Conservation (phyloP, 495 filamentous ascomycete genomes). For the Thermochaetoides thermophila region DNA sequence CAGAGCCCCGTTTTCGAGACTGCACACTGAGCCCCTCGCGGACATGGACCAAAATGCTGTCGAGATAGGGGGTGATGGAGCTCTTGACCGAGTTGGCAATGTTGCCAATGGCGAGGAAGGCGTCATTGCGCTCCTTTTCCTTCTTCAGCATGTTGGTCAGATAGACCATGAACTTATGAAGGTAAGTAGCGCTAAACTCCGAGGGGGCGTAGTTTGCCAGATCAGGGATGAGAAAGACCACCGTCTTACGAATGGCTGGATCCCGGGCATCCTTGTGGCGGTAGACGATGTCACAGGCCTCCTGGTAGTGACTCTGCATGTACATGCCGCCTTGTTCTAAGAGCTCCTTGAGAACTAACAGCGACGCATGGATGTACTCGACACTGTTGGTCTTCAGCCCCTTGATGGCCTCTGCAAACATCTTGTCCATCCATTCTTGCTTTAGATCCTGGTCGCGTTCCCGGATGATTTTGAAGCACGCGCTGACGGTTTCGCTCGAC, state of each 20-base stretch:
- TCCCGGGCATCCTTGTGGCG: conserved; percentile 86
- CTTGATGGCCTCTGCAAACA: conserved; percentile 65
- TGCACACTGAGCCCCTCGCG: conserved; percentile 79
- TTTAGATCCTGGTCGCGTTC: conserved; percentile 75
- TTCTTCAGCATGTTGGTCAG: conserved; percentile 91
- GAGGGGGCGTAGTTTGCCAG: conserved; percentile 83
- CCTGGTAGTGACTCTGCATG: conserved; percentile 79
- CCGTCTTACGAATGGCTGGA: conserved; percentile 66
- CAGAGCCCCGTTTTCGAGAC: conserved; percentile 52
- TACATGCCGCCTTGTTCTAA: conserved; percentile 94
- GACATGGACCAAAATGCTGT: conserved; percentile 82
- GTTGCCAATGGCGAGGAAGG: conserved; percentile 87
- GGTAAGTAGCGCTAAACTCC: conserved; percentile 66
- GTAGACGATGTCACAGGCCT: conserved; percentile 81
- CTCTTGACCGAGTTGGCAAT: conserved; percentile 92
- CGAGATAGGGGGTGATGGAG: conserved; percentile 86
- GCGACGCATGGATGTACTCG: conserved; percentile 79
- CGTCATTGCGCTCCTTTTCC: conserved; percentile 80
- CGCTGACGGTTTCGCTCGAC: conserved; percentile 76
- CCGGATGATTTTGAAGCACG: conserved; percentile 86
- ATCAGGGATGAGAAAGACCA: conserved; percentile 78
- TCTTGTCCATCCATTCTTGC: conserved; percentile 71
- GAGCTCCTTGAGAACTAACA: conserved; percentile 81
- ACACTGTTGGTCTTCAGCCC: conserved; percentile 66
- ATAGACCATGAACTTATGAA: conserved; percentile 95